Percentiles rank a stretch among this genome's conserved stretches.
These are phyloP conservation scores for Termitomyces eurrhizus DNA, from an alignment of 768 basidiomycete species.

Conservation along the genomic window DNA sequence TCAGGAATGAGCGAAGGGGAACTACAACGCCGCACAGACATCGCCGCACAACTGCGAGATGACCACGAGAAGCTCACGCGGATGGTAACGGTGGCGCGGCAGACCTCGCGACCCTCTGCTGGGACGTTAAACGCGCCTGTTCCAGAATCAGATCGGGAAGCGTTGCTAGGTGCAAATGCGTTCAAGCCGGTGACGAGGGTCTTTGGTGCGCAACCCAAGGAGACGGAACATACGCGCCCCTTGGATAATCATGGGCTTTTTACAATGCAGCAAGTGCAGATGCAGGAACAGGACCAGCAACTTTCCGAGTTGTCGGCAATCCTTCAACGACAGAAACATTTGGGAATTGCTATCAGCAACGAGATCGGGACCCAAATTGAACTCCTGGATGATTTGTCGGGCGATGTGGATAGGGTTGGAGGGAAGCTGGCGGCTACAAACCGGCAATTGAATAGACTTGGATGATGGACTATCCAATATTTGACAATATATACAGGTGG, in stretches of 20 bases:
- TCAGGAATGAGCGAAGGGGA: slow-evolving; percentile 89
- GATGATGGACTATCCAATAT: slow-evolving; percentile 28
- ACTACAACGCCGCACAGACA: slow-evolving; percentile 81
- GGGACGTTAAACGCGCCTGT: slow-evolving; percentile 32
- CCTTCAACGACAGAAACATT: slow-evolving; percentile 76
- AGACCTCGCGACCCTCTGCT: slow-evolving; percentile 36
- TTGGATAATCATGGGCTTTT: slow-evolving; percentile 81
- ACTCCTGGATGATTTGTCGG: slow-evolving; percentile 73
- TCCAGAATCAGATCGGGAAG: slow-evolving; percentile 58
- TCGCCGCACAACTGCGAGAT: slow-evolving; percentile 84
- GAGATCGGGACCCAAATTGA: slow-evolving; percentile 87
- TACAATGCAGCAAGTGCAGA: slow-evolving; percentile 74
- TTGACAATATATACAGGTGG: slow-evolving; percentile 6
- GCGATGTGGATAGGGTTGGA: slow-evolving; percentile 74
- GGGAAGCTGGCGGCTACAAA: slow-evolving; percentile 77
- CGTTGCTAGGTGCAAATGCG: slow-evolving; percentile 49
- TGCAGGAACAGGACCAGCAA: slow-evolving; percentile 81
- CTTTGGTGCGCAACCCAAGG: slow-evolving; percentile 73
- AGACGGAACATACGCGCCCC: slow-evolving; percentile 84
- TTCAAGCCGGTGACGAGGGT: slow-evolving; percentile 61
- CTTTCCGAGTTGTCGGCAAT: slow-evolving; percentile 78
- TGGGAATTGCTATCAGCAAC: slow-evolving; percentile 80
- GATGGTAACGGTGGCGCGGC: slow-evolving; percentile 77
- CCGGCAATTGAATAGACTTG: slow-evolving; percentile 77
- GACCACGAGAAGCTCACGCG: slow-evolving; percentile 86